Conservation (phyloP, 2,329 filamentous ascomycete species). For the Intubia oerlemansii region DNA sequence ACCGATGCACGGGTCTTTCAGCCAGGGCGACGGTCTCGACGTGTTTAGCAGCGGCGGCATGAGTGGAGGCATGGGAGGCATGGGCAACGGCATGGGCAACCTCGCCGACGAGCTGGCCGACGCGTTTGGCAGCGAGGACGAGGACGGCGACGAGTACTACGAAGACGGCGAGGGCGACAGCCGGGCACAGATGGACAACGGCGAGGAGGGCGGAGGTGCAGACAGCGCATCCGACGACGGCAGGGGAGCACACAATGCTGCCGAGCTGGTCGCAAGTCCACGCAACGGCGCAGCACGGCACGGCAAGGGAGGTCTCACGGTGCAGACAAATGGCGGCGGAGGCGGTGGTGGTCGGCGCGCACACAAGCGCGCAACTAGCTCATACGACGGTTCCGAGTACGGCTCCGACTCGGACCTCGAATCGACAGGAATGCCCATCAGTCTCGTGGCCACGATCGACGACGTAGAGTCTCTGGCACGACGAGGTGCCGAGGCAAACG, state of each 20-base stretch:
- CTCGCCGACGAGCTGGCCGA: conserved; percentile 65
- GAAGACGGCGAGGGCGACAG: conserved; percentile 14
- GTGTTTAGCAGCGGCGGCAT: conserved; percentile 18
- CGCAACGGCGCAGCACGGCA: neutral
- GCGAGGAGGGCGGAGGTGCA: neutral
- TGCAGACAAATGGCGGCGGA: conserved; percentile 15
- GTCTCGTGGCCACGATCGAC: conserved; percentile 47
- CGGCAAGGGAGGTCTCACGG: too few relatives aligned
- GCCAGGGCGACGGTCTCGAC: conserved; percentile 17
- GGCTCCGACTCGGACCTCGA: conserved; percentile 53
- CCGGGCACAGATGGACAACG: too few relatives aligned
- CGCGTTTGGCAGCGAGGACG: conserved; percentile 42
- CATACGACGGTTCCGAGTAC: conserved; percentile 56
- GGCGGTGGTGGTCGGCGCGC: conserved; percentile 8
- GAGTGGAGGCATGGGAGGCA: too few relatives aligned
- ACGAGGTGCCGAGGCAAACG: conserved; percentile 42
- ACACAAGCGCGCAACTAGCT: conserved; percentile 31
- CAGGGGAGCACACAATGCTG: too few relatives aligned
- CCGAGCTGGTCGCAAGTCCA: too few relatives aligned
- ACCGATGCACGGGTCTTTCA: conserved; percentile 24
- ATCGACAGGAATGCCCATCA: conserved; percentile 42
- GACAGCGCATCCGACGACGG: neutral
- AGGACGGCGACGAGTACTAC: conserved; percentile 25
- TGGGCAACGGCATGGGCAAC: conserved; percentile 50
- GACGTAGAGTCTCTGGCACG: conserved; percentile 50